Evolutionary conservation across 805 yeast species (phyloP).

Genomic region (Lipomyces chichibuensis): DNA sequence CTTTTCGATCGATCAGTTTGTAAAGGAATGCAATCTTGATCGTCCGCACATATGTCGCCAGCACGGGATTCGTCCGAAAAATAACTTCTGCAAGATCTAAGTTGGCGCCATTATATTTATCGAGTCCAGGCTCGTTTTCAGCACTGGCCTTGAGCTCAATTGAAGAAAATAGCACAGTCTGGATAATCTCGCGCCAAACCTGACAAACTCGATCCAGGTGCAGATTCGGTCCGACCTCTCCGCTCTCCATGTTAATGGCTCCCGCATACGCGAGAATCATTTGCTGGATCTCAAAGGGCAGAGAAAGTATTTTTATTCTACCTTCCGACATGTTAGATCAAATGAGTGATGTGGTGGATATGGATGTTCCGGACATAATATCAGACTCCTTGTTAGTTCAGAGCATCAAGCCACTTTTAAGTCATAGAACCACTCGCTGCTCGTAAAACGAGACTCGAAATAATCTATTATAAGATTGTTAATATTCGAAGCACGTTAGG

Average conservation of each 20-base stretch:
- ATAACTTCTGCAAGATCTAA: constrained; percentile 3
- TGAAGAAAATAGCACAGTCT: constrained; percentile 1
- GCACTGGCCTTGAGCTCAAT: constrained; percentile 1
- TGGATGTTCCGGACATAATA: not conserved
- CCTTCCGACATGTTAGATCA: not conserved
- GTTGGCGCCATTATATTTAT: not conserved
- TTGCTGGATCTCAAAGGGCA: constrained; percentile 13
- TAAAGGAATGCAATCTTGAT: not conserved
- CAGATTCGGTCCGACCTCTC: not conserved
- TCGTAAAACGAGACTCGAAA: not conserved
- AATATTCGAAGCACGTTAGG: not conserved
- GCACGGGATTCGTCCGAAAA: constrained; percentile 14
- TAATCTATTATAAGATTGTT: not conserved
- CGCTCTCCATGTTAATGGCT: not conserved
- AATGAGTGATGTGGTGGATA: not conserved
- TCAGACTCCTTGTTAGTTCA: not conserved
- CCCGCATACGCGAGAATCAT: constrained; percentile 10
- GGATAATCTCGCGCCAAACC: constrained; percentile 15
- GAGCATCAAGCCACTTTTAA: not conserved
- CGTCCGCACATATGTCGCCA: constrained; percentile 12
- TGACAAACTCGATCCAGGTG: constrained; percentile 3
- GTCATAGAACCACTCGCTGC: not conserved
- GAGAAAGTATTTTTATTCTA: not conserved
- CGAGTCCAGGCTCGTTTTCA: not conserved
- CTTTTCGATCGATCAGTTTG: not conserved